These are phyloP conservation scores for Alternaria triticimaculans DNA, from an alignment of 2,329 filamentous ascomycete genomes.

Conservation along the genomic window DNA sequence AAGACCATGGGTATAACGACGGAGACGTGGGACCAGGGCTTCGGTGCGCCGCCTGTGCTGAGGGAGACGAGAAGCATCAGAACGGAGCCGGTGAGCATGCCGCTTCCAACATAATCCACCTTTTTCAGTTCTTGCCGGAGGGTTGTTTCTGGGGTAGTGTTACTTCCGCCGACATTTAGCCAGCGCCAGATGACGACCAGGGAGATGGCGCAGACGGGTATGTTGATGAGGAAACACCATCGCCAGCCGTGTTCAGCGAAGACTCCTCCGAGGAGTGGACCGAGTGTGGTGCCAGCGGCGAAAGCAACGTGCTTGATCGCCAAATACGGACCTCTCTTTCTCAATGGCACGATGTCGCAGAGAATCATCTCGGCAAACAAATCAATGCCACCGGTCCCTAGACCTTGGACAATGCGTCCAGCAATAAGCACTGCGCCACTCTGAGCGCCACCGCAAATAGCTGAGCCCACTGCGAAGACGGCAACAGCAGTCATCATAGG, in stretches of 20 bases:
- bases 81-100: constrained; percentile 50
- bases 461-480: constrained; percentile 61
- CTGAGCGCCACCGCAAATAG: constrained; percentile 58
- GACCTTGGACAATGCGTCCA: constrained; percentile 63
- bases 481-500: constrained; percentile 48
- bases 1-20: constrained; percentile 55
- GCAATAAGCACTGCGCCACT: constrained; percentile 58
- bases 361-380: constrained; percentile 58
- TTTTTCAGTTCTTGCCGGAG: constrained; percentile 26
- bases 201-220: constrained; percentile 41
- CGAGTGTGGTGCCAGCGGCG: constrained; percentile 35
- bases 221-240: constrained; percentile 55
- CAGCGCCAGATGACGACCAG: constrained; percentile 37
- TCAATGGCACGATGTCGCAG: constrained; percentile 58
- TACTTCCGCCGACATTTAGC: constrained; percentile 36
- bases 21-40: constrained; percentile 52
- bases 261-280: constrained; percentile 41
- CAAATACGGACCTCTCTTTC: constrained; percentile 53
- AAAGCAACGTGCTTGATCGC: constrained; percentile 36
- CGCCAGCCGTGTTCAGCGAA: constrained; percentile 51
- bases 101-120: constrained; percentile 55
- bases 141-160: constrained; percentile 15
- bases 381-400: constrained; percentile 57
- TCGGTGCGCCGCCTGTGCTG: constrained; percentile 52
- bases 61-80: constrained; percentile 54